phyloP scores from a whole-genome alignment of 2,329 filamentous ascomycete species.

The Magnaporthales sp. region DNA sequence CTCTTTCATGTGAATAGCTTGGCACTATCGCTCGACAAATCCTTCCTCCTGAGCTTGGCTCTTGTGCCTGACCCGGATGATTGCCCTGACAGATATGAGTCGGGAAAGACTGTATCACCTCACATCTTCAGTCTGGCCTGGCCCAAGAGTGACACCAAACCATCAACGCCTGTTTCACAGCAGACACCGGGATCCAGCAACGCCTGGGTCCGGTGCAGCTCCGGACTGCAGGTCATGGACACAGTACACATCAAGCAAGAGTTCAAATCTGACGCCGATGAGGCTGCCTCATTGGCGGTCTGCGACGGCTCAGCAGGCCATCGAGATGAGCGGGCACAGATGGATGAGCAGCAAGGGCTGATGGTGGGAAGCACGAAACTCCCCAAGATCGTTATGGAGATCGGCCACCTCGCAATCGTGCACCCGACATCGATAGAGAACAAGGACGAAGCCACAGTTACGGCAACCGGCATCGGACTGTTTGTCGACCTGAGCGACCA shows the following conservation, averaged over 20 bases:
- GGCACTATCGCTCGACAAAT: background rate
- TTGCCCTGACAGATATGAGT: accelerated
- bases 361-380: too few relatives aligned
- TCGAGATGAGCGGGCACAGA: too few relatives aligned
- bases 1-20: background rate
- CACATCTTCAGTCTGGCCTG: background rate
- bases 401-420: background rate
- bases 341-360: too few relatives aligned
- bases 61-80: background rate
- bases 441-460: background rate
- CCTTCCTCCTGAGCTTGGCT: background rate
- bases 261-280: background rate
- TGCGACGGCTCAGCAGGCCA: too few relatives aligned
- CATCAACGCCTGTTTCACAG: background rate
- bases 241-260: background rate
- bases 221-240: background rate
- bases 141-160: background rate
- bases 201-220: too few relatives aligned
- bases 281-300: too few relatives aligned
- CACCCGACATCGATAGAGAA: background rate
- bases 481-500: background rate
- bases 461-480: background rate
- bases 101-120: background rate
- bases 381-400: background rate
- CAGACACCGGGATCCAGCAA: too few relatives aligned